These are phyloP conservation scores for Emmonsia crescens DNA, from an alignment of 2,329 filamentous ascomycete species.

Conservation along the genomic window DNA sequence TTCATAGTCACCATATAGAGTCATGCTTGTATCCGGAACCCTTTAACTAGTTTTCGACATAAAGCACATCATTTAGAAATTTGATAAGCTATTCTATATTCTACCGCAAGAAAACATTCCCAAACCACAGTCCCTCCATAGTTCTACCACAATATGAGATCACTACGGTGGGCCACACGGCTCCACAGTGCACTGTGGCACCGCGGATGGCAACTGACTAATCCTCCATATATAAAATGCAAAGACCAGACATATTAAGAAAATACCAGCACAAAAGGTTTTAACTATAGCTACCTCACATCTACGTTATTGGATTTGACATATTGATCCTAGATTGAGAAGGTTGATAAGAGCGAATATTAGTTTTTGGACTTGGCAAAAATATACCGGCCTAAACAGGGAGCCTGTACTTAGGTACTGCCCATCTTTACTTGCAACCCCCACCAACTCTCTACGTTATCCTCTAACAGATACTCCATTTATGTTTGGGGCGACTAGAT, in stretches of 20 bases:
- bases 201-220: not conserved
- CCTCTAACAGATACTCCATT: not conserved
- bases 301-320: not conserved
- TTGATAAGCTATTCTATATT: not conserved
- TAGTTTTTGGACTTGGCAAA: not conserved
- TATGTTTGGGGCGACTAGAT: slow-evolving; percentile 6
- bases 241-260: not conserved
- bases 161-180: not conserved
- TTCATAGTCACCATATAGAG: not conserved
- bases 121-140: no score
- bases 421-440: slow-evolving; percentile 1
- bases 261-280: not conserved
- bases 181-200: not conserved
- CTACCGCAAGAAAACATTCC: not conserved
- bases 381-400: not conserved
- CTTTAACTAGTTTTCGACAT: not conserved
- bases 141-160: not conserved
- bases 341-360: not conserved
- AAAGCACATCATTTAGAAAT: not conserved
- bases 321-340: not conserved
- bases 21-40: not conserved
- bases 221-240: not conserved
- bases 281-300: not conserved
- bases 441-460: not conserved
- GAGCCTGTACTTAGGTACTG: not conserved